phyloP scores from a whole-genome alignment of 106 monocot species.

The Amphibolis antarctica region DNA sequence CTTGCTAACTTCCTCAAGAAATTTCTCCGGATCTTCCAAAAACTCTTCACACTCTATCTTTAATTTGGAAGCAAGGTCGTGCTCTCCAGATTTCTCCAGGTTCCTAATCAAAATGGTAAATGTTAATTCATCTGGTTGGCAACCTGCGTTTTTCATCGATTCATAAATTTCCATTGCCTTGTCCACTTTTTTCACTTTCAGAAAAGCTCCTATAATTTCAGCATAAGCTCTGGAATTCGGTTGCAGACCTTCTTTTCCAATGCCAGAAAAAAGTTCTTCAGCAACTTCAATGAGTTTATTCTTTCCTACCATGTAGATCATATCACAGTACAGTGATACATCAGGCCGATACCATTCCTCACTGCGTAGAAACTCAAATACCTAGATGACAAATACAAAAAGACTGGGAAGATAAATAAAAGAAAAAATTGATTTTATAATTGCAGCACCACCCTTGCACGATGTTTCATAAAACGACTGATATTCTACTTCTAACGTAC shows the following conservation, averaged over 20 bases:
- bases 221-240: constrained; percentile 58
- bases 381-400: constrained; percentile 14
- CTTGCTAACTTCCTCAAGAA: constrained; percentile 46
- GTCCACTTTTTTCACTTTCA: constrained; percentile 40
- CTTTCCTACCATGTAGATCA: constrained; percentile 72
- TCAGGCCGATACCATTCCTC: constrained; percentile 61
- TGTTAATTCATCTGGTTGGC: constrained; percentile 51
- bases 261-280: constrained; percentile 38
- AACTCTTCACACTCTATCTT: constrained; percentile 46
- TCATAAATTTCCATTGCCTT: constrained; percentile 62
- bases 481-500: too few relatives aligned
- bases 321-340: constrained; percentile 51
- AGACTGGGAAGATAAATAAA: too few relatives aligned
- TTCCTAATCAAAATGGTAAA: constrained; percentile 64
- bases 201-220: constrained; percentile 71
- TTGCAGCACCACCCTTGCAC: too few relatives aligned
- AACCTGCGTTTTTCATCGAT: constrained; percentile 52
- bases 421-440: too few relatives aligned
- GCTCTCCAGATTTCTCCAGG: constrained; percentile 48
- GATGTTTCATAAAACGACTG: too few relatives aligned
- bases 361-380: constrained; percentile 46
- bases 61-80: constrained; percentile 34
- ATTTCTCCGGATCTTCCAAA: constrained; percentile 38
- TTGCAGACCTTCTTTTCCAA: constrained; percentile 33
- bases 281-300: constrained; percentile 53